These are phyloP conservation scores for Phialophora verrucosa DNA, from an alignment of 2,329 filamentous ascomycete genomes.

Conservation along the genomic window DNA sequence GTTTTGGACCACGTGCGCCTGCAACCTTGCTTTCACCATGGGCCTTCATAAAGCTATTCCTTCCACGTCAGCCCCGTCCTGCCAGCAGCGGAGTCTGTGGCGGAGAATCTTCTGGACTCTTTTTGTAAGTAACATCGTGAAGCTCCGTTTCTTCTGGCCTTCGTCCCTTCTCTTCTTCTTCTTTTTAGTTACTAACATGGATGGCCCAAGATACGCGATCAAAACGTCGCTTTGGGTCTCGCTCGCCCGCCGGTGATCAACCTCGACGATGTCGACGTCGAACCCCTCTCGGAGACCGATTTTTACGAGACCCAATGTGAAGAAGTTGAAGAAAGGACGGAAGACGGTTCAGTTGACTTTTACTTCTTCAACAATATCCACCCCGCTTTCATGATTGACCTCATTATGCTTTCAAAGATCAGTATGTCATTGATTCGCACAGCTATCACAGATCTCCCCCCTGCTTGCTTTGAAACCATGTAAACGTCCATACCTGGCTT, in stretches of 20 bases:
- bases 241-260: background rate
- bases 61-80: background rate
- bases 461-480: background rate
- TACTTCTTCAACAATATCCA: background rate
- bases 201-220: background rate
- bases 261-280: background rate
- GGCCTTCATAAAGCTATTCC: slow-evolving; percentile 7
- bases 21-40: slow-evolving; percentile 5
- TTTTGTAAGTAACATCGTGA: background rate
- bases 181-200: background rate
- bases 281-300: background rate
- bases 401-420: background rate
- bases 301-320: background rate
- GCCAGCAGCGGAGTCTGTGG: background rate
- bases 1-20: slow-evolving; percentile 5
- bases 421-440: background rate
- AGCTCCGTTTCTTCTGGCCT: background rate
- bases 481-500: background rate
- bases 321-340: background rate
- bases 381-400: background rate
- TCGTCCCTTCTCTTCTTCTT: background rate
- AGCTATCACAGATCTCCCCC: background rate
- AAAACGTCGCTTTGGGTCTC: background rate
- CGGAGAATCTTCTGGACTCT: background rate
- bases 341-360: background rate